phyloP scores from a whole-genome alignment of 257 asterid species.

The Capsicum baccatum region DNA sequence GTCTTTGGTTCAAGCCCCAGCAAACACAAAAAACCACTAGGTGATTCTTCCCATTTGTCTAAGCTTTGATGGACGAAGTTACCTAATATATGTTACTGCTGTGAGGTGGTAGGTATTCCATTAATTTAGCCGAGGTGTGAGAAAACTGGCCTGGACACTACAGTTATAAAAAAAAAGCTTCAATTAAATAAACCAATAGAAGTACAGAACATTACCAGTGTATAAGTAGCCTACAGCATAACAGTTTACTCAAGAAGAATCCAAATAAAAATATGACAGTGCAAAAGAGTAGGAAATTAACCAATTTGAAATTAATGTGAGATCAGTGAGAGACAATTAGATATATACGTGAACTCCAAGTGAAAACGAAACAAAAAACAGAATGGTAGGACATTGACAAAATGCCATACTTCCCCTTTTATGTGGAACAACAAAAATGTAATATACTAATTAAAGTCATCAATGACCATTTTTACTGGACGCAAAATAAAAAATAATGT shows the following conservation, averaged over 20 bases:
- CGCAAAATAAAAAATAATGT: slow-evolving; percentile 19
- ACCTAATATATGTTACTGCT: no score
- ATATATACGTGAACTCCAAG: not conserved
- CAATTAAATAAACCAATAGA: not conserved
- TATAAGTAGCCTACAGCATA: not conserved
- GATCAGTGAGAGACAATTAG: not conserved
- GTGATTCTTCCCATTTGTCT: no score
- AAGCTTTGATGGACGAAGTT: no score
- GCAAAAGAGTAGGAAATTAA: slow-evolving; percentile 5
- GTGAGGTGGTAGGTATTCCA: no score
- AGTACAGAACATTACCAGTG: not conserved
- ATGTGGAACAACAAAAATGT: not conserved
- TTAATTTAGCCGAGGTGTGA: no score
- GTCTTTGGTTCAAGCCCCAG: no score
- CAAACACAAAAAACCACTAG: no score
- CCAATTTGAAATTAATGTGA: not conserved
- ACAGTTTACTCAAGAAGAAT: not conserved
- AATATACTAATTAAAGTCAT: not conserved
- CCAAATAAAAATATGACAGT: not conserved
- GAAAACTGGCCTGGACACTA: no score
- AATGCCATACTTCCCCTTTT: not conserved
- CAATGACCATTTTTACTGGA: not conserved
- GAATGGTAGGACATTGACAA: not conserved
- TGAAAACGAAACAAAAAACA: not conserved
- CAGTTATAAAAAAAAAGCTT: not conserved